Conservation (phyloP, 1,139 yeast genomes). For the Suhomyces bribrorum region DNA sequence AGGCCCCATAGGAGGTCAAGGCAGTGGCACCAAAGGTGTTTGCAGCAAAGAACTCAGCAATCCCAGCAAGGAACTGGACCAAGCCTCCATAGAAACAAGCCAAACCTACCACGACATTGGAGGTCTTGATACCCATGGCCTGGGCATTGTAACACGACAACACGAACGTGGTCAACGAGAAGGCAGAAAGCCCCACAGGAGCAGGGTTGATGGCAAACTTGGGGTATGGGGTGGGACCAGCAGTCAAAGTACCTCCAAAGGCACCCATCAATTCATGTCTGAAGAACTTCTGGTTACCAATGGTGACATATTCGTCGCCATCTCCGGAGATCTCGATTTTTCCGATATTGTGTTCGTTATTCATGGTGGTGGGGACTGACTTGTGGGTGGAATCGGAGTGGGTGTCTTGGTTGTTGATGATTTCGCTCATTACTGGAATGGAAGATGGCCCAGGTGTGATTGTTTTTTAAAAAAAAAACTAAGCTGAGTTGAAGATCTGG, state of each 20-base stretch:
- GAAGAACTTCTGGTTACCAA: slow-evolving; percentile 72
- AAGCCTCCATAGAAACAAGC: slow-evolving; percentile 65
- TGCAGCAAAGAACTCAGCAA: slow-evolving; percentile 64
- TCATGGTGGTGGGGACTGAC: slow-evolving; percentile 3
- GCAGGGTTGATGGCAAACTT: slow-evolving; percentile 51
- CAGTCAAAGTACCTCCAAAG: slow-evolving; percentile 44
- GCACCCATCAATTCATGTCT: slow-evolving; percentile 40
- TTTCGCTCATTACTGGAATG: background rate
- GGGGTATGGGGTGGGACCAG: slow-evolving; percentile 40
- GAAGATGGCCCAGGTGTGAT: background rate
- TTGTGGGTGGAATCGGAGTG: slow-evolving; percentile 8
- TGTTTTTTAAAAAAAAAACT: background rate
- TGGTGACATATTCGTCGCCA: slow-evolving; percentile 57
- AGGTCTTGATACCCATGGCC: slow-evolving; percentile 53
- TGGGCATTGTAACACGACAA: slow-evolving; percentile 51
- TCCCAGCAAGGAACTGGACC: slow-evolving; percentile 63
- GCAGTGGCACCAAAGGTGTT: slow-evolving; percentile 69
- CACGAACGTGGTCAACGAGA: slow-evolving; percentile 51
- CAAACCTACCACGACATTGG: slow-evolving; percentile 49
- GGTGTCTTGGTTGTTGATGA: slow-evolving; percentile 2
- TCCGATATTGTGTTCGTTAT: slow-evolving; percentile 1
- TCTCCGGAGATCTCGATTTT: slow-evolving; percentile 21
- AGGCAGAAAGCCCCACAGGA: slow-evolving; percentile 60
- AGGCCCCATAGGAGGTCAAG: slow-evolving; percentile 71
- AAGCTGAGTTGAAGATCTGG: too few species aligned